phyloP scores from a whole-genome alignment of 2,329 filamentous ascomycete genomes.

The Sarocladium oryzae region DNA sequence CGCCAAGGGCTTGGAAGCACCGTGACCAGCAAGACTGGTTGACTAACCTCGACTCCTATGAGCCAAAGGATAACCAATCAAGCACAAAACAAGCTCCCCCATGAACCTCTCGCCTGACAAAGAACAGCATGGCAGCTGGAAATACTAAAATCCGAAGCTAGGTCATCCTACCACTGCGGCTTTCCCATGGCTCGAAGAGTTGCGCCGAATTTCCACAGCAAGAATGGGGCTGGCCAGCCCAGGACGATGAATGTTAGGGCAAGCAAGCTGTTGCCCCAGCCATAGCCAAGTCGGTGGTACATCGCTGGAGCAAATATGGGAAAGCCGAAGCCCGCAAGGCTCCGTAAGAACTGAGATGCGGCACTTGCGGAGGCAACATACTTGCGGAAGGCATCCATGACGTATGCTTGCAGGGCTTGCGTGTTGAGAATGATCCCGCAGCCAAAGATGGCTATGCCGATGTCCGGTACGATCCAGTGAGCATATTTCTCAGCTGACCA shows the following conservation, averaged over 20 bases:
- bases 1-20: too few relatives aligned
- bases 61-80: too few relatives aligned
- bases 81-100: too few relatives aligned
- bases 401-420: conserved; percentile 47
- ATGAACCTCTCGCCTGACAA: too few relatives aligned
- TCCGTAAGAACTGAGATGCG: conserved; percentile 45
- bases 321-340: conserved; percentile 47
- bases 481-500: conserved; percentile 41
- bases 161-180: background rate
- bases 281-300: conserved; percentile 31
- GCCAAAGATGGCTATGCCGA: conserved; percentile 48
- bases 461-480: conserved; percentile 53
- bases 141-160: background rate
- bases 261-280: conserved; percentile 35
- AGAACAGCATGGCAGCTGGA: too few relatives aligned
- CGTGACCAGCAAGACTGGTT: too few relatives aligned
- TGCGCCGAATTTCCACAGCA: conserved; percentile 5
- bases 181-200: conserved; percentile 4
- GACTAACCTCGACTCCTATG: too few relatives aligned
- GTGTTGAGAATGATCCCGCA: conserved; percentile 46
- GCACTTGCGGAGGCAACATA: conserved; percentile 35
- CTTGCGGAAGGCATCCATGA: conserved; percentile 41
- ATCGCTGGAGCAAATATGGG: conserved; percentile 45
- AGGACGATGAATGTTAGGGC: conserved; percentile 29
- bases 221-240: conserved; percentile 4